A percentile compares a stretch with the other conserved stretches of the same genome.
phyloP scores from a whole-genome alignment of 805 yeast species.

The Kazachstania kunashirensis region DNA sequence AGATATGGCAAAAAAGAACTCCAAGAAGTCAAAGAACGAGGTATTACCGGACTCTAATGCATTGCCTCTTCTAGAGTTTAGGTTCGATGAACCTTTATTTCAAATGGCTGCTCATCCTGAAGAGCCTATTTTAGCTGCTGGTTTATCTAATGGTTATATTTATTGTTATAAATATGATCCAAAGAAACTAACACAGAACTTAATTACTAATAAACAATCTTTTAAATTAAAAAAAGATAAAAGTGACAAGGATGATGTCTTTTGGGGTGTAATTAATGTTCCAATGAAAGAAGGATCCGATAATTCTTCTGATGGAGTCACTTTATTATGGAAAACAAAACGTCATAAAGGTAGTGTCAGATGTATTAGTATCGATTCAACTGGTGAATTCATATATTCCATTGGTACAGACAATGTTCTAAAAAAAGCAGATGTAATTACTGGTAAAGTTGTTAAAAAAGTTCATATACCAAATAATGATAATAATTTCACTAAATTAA shows the following conservation, averaged over 20 bases:
- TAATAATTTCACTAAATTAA: constrained; percentile 28
- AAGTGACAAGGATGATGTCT: constrained; percentile 9
- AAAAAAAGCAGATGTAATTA: constrained; percentile 59
- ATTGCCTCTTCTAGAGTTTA: constrained; percentile 31
- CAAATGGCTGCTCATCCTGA: constrained; percentile 72
- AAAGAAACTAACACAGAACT: constrained; percentile 31
- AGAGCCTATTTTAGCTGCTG: constrained; percentile 51
- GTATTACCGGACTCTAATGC: constrained; percentile 8
- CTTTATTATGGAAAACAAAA: constrained; percentile 66
- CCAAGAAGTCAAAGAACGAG: constrained; percentile 14
- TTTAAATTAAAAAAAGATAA: constrained; percentile 6
- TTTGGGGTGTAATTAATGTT: constrained; percentile 36
- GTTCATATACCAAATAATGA: constrained; percentile 5
- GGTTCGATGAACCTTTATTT: constrained; percentile 57
- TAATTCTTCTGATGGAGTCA: constrained; percentile 24
- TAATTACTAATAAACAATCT: constrained; percentile 10
- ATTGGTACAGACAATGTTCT: constrained; percentile 74
- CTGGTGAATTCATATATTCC: constrained; percentile 46
- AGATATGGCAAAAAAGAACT: constrained; percentile 8
- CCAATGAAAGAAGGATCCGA: constrained; percentile 5
- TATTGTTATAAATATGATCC: constrained; percentile 51
- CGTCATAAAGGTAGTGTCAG: constrained; percentile 88
- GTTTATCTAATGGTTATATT: constrained; percentile 76
- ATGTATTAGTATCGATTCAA: constrained; percentile 48
- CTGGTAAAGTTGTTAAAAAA: constrained; percentile 70